These are phyloP conservation scores for Dothiorella sarmentorum DNA, from an alignment of 2,329 filamentous ascomycete genomes.

Conservation along the genomic window DNA sequence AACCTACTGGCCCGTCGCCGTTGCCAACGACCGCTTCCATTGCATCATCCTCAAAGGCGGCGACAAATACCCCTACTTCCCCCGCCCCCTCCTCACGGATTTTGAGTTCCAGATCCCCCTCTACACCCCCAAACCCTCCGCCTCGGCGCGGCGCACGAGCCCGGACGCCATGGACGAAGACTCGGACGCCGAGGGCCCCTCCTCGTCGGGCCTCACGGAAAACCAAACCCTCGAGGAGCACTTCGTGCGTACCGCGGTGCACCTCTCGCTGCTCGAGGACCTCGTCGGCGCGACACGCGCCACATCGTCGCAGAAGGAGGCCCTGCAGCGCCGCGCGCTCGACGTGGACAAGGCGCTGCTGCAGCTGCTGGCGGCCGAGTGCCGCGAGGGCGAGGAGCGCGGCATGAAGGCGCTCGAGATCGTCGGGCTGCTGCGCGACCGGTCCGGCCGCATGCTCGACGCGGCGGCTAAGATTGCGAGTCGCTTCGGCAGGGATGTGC, in stretches of 20 bases:
- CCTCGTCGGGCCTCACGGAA: slow-evolving; percentile 42
- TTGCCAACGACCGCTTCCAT: slow-evolving; percentile 88
- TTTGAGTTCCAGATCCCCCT: slow-evolving; percentile 90
- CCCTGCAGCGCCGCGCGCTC: slow-evolving; percentile 69
- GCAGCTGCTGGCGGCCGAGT: slow-evolving; percentile 85
- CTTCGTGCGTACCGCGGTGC: slow-evolving; percentile 71
- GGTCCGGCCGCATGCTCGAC: slow-evolving; percentile 84
- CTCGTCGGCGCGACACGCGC: slow-evolving; percentile 65
- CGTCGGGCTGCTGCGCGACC: slow-evolving; percentile 79
- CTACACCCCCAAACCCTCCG: slow-evolving; percentile 41
- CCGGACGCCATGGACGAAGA: slow-evolving; percentile 32
- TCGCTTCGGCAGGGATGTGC: slow-evolving; percentile 72
- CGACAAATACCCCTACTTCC: slow-evolving; percentile 90
- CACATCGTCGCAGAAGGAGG: slow-evolving; percentile 61
- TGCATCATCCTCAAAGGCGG: slow-evolving; percentile 98
- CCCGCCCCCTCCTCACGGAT: slow-evolving; percentile 81
- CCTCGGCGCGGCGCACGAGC: slow-evolving; percentile 37
- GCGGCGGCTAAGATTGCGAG: slow-evolving; percentile 86
- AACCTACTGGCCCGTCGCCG: slow-evolving; percentile 91
- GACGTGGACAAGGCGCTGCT: slow-evolving; percentile 88
- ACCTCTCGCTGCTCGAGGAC: slow-evolving; percentile 72
- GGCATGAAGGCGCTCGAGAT: slow-evolving; percentile 95
- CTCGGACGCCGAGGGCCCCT: slow-evolving; percentile 28
- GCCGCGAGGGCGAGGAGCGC: slow-evolving; percentile 84
- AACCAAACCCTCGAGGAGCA: slow-evolving; percentile 70